Evolutionary conservation across 495 filamentous ascomycete genomes (phyloP).

Genomic region (Trichodelitschia bisporula): DNA sequence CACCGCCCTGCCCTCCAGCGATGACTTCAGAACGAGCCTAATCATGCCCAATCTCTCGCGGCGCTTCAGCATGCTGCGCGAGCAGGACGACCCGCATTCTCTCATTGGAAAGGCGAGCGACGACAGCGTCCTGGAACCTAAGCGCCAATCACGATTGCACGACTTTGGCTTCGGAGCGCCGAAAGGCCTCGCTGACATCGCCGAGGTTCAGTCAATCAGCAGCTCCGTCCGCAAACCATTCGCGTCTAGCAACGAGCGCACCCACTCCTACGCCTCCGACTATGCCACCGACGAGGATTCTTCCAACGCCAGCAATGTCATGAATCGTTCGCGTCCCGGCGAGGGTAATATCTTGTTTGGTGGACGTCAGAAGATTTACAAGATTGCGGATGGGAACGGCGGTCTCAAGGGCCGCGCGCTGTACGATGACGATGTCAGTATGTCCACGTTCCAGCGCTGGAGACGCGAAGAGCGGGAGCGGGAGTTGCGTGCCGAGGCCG

Average conservation of each 20-base stretch:
- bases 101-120: conserved; percentile 83
- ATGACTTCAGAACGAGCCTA: conserved; percentile 91
- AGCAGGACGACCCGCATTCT: conserved; percentile 74
- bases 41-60: conserved; percentile 89
- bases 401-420: conserved; percentile 39
- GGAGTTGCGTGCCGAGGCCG: conserved; percentile 9
- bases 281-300: conserved; percentile 48
- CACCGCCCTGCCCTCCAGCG: conserved; percentile 48
- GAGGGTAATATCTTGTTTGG: conserved; percentile 93
- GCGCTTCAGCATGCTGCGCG: conserved; percentile 84
- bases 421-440: conserved; percentile 65
- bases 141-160: conserved; percentile 41
- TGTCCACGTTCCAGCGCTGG: conserved; percentile 57
- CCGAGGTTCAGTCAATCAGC: conserved; percentile 61
- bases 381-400: conserved; percentile 37
- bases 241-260: conserved; percentile 15
- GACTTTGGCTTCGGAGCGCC: conserved; percentile 25
- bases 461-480: conserved; percentile 30
- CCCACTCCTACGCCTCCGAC: conserved; percentile 28
- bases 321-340: conserved; percentile 57
- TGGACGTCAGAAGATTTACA: conserved; percentile 88
- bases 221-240: conserved; percentile 36
- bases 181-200: conserved; percentile 60
- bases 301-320: conserved; percentile 38
- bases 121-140: conserved; percentile 71